Evolutionary conservation across 768 basidiomycete species (phyloP), one percentile per base, ranked within the genome.

Genomic region (Calocybe gangraenosa): DNA sequence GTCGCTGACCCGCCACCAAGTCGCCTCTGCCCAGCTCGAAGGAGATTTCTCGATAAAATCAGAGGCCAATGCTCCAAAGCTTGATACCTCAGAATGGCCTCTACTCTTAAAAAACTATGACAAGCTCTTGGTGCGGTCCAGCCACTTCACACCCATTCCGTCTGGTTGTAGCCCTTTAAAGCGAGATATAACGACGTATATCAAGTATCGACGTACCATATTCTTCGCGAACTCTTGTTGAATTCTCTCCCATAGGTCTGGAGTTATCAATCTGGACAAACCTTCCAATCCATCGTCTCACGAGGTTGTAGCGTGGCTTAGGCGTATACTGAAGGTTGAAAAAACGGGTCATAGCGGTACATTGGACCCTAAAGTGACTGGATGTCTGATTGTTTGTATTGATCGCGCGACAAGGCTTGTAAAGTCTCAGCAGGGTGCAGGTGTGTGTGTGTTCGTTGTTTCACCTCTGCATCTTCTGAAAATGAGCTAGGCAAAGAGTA

Each of bases 341-440:
- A 98, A 99, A 71, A 99, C 96, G 0, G 96, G 96, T 33, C 96
- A 99, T 69, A 96, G 93, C 48, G 96, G 96, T 54, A 99, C 96
- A 35, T 79, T 99, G 37, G 96, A 99, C 65, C 96, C 96, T 38
- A 99, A 99, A 66, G 96, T 99, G 54, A 99, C 96, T 41, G 96
- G 96, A 11, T 99, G 96, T 68, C 65, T 99, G 55, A 97, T 98
- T 60, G 96, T 99, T 33, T 99, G 96, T 65, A 96, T 99, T 63
- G 96, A 99, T 71, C 90, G 95, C 45, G 96, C 96, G 10, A 99
- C 96, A 6, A 78, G 96, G 56, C 74, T 99, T 23, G 96, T 99
- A 22, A 99, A 99, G 69, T 94, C 92, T 23, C 96, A 99, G 65
- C 96, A 99, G 65, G 92, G 93, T 40, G 96, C 95, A 67, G 94